Evolutionary conservation across 2,329 filamentous ascomycete species (phyloP), one percentile per base, ranked within the genome.

Genomic region (Hymenotorrendiella dingleyae): DNA sequence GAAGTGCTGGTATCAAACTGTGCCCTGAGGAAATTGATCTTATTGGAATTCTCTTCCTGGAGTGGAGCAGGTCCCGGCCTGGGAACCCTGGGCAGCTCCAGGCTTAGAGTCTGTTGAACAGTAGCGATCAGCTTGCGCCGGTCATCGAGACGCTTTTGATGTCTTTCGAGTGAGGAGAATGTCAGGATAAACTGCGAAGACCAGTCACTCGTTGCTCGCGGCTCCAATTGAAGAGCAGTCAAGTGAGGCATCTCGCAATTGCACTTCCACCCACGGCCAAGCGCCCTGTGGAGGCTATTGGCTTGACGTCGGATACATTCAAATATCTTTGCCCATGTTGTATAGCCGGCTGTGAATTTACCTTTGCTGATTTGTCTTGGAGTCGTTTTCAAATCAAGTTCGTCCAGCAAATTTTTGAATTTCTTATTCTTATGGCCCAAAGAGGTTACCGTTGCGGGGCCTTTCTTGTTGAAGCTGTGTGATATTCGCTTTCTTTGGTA

Each of bases 401-500:
- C 47, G 10, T 53, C 45, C 4, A 57, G 35, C 4, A 55, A 46
- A 11, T 49, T 41, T 14, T 35, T 29, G n/a, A 57, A 43, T n/a
- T 48, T 48, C 16, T 42, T 38, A 27, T 52, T 57, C 16, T 54
- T 48, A 22, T 39, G 43, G 20, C 50, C 46, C 2, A 58, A 46
- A 3, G 35, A 30, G 12, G 43, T 34, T 6, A 57, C 16, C 21
- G 38, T 49, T 16, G 30, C 40, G 19, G 29, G 29, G 1, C 53
- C 52, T 36, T 47, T 49, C 26, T 56, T 53, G 32, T 48, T 54
- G 34, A 57, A 55, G 36, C 49, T 54, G 12, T 49, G 33, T 4
- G 46, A 44, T 14, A 57, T 51, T 35, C 52, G 45, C 22, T 54
- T 49, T 23, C 51, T 22, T 45, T 58, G 52, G 21, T 57, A 58